Evolutionary conservation across 805 yeast species (phyloP), one percentile per base, ranked within the genome.

Genomic region (Scheffersomyces stipitis): DNA sequence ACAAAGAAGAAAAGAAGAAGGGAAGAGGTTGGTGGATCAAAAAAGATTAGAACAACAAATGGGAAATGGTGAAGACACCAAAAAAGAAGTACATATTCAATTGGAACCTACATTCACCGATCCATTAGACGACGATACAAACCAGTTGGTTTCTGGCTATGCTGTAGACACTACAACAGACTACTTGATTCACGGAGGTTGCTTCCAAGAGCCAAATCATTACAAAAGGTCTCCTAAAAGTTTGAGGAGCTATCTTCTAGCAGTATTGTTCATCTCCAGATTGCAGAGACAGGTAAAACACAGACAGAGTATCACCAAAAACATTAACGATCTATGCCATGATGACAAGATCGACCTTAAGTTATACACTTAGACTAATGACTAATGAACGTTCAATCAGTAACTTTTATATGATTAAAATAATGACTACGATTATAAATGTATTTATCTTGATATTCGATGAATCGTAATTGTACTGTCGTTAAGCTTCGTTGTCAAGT

Each of bases 211-310:
- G 14, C 20, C 22, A 9, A 23, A 10, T 15, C 24, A 14, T 6
- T 15, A 9, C 28, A 15, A 28, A 26, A 4, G 8, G 22, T 15
- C 27, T 15, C 38, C 35, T 9, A 34, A 23, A 17, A 23, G 16
- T 4, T 43, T 46, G 14, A 41, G 49, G 18, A 26, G 46, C 4
- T 48, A 40, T 27, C 33, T 46, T 8, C 38, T 41, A 5, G 52
- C 46, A 2, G 47, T 39, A 12, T 23, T 44, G 8, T 50, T 50
- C 28, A 33, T 34, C 10, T 29, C 34, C 14, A 40, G 54, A n/a
- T 24, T 46, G 14, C 23, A 36, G 18, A 26, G 22, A 7, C 39
- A 34, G 10, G 38, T 30, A 5, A 34, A 30, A 17, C 14, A 28
- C 27, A 24, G 26, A 16, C 24, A 28, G 28, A 29, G 12, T 26